Conservation (phyloP, 2,329 filamentous ascomycete species). For the Mariannaea sp. region DNA sequence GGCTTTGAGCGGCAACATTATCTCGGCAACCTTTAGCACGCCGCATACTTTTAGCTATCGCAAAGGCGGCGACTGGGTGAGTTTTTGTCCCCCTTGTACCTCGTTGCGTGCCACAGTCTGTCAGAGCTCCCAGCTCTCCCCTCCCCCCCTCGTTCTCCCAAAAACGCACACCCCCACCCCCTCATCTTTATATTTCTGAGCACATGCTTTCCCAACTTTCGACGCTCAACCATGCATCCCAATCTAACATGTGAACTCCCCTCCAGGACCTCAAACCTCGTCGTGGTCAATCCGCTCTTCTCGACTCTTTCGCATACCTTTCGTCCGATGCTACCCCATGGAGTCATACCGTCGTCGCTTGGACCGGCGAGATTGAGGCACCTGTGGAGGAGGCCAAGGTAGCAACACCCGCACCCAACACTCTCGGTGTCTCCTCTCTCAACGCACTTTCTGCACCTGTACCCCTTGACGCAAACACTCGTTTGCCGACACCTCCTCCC, state of each 20-base stretch:
- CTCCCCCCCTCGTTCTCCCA: no score
- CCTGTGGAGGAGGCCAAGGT: constrained; percentile 49
- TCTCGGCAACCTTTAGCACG: constrained; percentile 68
- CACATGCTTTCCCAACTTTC: constrained; percentile 1
- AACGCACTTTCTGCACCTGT: constrained; percentile 82
- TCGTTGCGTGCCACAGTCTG: no score
- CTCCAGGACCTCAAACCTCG: constrained; percentile 73
- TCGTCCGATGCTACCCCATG: constrained; percentile 83
- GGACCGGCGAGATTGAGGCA: constrained; percentile 84
- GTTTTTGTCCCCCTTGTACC: constrained; percentile 36
- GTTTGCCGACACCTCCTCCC: constrained; percentile 60
- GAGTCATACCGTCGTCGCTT: constrained; percentile 92
- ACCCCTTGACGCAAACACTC: constrained; percentile 67
- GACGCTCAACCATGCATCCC: neutral
- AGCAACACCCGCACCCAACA: constrained; percentile 51
- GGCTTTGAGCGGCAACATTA: constrained; percentile 66
- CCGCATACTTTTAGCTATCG: constrained; percentile 64
- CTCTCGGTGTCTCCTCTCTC: constrained; percentile 58
- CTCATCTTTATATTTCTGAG: constrained; percentile 16
- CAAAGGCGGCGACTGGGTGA: constrained; percentile 65
- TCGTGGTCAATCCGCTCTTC: constrained; percentile 87
- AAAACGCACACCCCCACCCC: no score
- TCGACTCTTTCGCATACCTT: constrained; percentile 87
- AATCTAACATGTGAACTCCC: constrained; percentile 3
- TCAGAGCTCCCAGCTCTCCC: no score